Conservation (phyloP, 164 flowering plant species). For the Annona cherimola region DNA sequence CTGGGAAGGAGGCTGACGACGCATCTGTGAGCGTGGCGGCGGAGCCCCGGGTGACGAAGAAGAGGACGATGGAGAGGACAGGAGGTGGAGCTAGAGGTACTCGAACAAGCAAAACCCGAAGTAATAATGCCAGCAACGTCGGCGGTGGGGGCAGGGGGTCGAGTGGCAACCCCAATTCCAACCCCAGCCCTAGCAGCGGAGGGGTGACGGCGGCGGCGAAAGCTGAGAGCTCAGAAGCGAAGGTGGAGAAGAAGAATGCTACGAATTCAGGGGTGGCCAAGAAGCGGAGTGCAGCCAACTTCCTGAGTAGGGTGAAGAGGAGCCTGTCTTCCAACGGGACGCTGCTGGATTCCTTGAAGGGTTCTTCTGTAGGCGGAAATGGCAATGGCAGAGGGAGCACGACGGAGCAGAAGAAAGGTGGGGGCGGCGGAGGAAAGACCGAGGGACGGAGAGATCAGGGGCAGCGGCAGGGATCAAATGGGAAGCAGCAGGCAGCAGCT, state of each 20-base stretch:
- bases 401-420: slow-evolving; percentile 14
- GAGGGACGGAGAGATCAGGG: slow-evolving; percentile 6
- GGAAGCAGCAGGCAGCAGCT: slow-evolving; percentile 17
- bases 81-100: neutral
- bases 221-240: neutral
- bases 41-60: slow-evolving; percentile 8
- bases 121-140: neutral
- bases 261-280: slow-evolving; percentile 21
- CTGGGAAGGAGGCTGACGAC: slow-evolving; percentile 8
- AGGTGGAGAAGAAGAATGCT: neutral
- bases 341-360: slow-evolving; percentile 13
- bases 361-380: neutral
- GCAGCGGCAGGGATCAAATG: slow-evolving; percentile 7
- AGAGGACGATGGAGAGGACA: slow-evolving; percentile 19
- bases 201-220: slow-evolving; percentile 5
- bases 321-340: slow-evolving; percentile 22
- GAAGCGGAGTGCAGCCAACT: slow-evolving; percentile 63
- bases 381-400: neutral
- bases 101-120: slow-evolving; percentile 3
- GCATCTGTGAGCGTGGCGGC: slow-evolving; percentile 19
- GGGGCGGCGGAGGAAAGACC: slow-evolving; percentile 14
- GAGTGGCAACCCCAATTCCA: slow-evolving; percentile 3
- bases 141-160: neutral
- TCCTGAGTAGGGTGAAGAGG: slow-evolving; percentile 69
- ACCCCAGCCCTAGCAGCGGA: slow-evolving; percentile 11